Base-by-base conservation (phyloP, 352 stramenopile genomes). In the Thalassiosira exigua region DNA sequence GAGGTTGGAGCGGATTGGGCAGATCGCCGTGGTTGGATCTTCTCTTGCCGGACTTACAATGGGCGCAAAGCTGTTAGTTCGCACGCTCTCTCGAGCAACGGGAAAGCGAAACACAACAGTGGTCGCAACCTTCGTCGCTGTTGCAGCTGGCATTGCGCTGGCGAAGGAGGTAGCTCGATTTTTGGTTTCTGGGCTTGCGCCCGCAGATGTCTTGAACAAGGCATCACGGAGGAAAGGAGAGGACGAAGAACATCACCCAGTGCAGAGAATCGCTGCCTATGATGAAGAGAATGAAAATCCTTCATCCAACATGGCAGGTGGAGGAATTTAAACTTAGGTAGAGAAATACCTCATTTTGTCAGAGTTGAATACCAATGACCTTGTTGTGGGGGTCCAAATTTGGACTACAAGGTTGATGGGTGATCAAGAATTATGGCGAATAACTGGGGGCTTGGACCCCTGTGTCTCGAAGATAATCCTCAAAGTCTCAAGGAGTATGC, bases 1-100 rank as follows among this genome's bases (percentile, higher is more conserved):
- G 76, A 60, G 82, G 58, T 56, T 90, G n/a, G 92, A 96, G 71
- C 81, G 90, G 53, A 50, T 90, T 5, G 60, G 73, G 17, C 90
- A 95, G 64, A 42, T 88, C 46, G 51, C 79, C 29, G 56, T 92
- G 21, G 48, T 90, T 33, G 72, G 59, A 14, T 52, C 42, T 30
- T 36, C 64, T 24, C 22, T 82, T 3, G 30, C 53, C 0, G 48
- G 32, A 11, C 2, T 87, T 39, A 62, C 14, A 19, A 57, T 78
- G 4, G 53, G 66, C 22, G 12, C 52, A 50, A 77, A 48, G 42
- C 44, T 56, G 30, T 3, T 75, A 3, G 53, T 88, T 26, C 27
- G 24, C 44, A 36, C 48, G 5, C 39, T 90, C 0, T 77, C 77
- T 5, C 77, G 58, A 79, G 39, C 73, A 21, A 72, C 71, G 22